Evolutionary conservation across 805 yeast species (phyloP), one percentile per base, ranked within the genome.

Genomic region (Kodamaea laetipori): DNA sequence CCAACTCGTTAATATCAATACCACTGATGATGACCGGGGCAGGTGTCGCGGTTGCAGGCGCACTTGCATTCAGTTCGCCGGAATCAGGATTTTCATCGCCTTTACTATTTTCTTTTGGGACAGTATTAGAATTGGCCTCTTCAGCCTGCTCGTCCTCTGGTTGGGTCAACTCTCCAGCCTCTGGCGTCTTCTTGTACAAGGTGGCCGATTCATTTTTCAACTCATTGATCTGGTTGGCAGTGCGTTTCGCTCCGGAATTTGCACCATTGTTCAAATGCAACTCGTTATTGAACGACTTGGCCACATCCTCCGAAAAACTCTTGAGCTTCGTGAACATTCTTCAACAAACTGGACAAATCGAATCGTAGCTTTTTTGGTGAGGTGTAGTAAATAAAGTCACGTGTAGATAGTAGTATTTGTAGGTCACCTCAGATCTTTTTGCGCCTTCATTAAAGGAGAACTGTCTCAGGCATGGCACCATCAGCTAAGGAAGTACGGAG

Each of bases 181-280:
- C 76, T 0, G 83, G 84, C 3, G 85, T 78, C 39, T 56, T 51
- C 4, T 71, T 66, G 15, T 58, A 48, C 25, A 79, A 56, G 1
- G 74, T 56, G 41, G 55, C 60, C 19, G 61, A 49, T 24, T 62
- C 64, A 24, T 58, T 61, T 46, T 70, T 66, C 52, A 71, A 47
- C 35, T 64, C 69, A 15, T 49, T 47, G 18, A 64, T 44, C n/a
- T 47, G 43, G 32, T 38, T 37, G 44, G 33, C 30, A 8, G 28
- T 16, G 40, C 61, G 34, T 24, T 53, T 35, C 10, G 67, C 57
- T 11, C 55, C 48, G 2, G 37, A 45, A 0, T 59, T 54, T 19
- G 65, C 65, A 7, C 39, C 37, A 17, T 37, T 39, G 15, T 43
- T 33, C 31, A 37, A 44, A 25, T 55, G 61, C 43, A 63, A 40